phyloP scores from a whole-genome alignment of 139 green algal species.

The Chlamydomonas sp. region DNA sequence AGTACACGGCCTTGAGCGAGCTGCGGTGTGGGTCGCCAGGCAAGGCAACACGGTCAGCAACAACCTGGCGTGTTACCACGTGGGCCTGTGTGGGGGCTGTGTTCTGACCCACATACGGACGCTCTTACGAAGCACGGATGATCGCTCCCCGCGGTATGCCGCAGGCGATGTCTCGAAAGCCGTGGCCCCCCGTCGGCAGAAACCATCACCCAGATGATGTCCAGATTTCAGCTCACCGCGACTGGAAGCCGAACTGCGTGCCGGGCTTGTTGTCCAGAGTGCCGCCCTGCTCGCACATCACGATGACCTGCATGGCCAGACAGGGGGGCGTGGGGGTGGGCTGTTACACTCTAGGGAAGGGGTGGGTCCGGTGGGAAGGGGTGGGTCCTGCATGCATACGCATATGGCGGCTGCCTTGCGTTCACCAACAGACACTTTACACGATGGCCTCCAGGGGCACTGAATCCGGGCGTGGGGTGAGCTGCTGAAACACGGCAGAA shows the following conservation, averaged over 20 bases:
- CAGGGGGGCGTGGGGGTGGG: neutral
- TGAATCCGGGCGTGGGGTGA: too few relatives aligned
- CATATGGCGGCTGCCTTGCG: too few relatives aligned
- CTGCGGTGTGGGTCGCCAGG: neutral
- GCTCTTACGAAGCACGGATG: too few relatives aligned
- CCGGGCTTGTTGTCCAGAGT: constrained; percentile 40
- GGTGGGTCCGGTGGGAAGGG: neutral
- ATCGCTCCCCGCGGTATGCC: too few relatives aligned
- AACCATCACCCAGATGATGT: neutral
- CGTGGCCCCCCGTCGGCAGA: neutral
- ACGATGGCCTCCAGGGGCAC: too few relatives aligned
- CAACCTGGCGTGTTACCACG: too few relatives aligned
- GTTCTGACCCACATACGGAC: too few relatives aligned
- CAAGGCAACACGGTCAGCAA: neutral
- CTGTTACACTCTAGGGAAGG: too few relatives aligned
- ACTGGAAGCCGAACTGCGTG: constrained; percentile 40
- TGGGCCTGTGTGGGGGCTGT: too few relatives aligned
- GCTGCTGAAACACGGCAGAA: too few relatives aligned
- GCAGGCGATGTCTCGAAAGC: too few relatives aligned
- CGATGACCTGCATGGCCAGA: constrained; percentile 25
- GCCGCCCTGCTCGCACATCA: constrained; percentile 45
- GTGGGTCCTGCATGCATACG: neutral
- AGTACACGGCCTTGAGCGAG: constrained; percentile 49
- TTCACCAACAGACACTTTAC: too few relatives aligned
- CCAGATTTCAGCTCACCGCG: neutral